Evolutionary conservation across 495 filamentous ascomycete genomes (phyloP), one percentile per base, ranked within the genome.

Genomic region (Penicillium subrubescens): DNA sequence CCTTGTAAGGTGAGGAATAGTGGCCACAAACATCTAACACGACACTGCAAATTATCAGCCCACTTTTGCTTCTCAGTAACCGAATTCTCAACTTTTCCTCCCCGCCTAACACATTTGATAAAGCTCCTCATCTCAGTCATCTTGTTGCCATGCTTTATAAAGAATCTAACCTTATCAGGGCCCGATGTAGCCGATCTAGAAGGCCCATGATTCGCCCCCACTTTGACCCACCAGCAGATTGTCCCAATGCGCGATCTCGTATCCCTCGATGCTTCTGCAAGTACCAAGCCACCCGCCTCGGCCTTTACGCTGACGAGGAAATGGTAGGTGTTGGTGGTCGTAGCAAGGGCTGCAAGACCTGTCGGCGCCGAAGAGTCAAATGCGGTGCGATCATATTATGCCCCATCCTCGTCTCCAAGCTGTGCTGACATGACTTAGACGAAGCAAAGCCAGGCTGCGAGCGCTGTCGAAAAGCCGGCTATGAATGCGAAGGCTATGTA

Each of bases 311-410:
- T 10, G 44, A 10, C 19, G 5, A 12, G 21, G 35, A 17, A 12
- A 70, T 70, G 67, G 67, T 70, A 5, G 61, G 64, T 8, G 33
- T 66, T 11, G 64, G 61, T 19, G 67, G 67, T 25, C 64, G 63
- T 25, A 67, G 61, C 35, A 70, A 67, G 62, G 67, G 53, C 33
- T 73, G 71, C 52, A 71, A 63, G 41, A 73, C 69, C n/a, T 73
- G 71, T 43, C 69, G 64, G 10, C 62, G 64, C 17, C 64, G 71
- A 44, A 71, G 64, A 66, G 66, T 71, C 4, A 71, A 73, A 60
- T 71, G 69, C 60, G 68, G 68, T 73, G 29, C 44, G 59, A 39
- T 31, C 8, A 21, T 23, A 23, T 8, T 8, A 31, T 41, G 3
- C 19, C 23, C 17, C 34, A 6, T 23, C 10, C 1, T 1, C 7